Base-by-base conservation (phyloP, 2,329 filamentous ascomycete species). In the Ophiostoma sp. region DNA sequence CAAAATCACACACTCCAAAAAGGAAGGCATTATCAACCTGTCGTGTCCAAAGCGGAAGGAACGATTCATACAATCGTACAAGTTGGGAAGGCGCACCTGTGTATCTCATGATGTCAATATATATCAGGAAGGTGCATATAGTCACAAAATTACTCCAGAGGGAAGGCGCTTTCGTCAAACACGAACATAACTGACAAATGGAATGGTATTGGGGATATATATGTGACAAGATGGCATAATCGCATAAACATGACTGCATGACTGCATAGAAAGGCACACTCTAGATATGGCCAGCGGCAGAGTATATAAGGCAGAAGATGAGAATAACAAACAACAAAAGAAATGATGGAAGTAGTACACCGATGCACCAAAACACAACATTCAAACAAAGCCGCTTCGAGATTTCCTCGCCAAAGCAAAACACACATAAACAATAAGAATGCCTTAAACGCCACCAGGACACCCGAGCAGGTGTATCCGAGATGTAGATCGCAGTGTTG, bases 201-300 rank as follows among this genome's bases (percentile, higher is more conserved):
- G 48, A 39, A 52, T 60, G 48, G 35, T 52, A 68, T 39, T 41
- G 33, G 48, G 67, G 36, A 68, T 33, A 65, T 31, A 36, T 39
- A 65, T 64, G 23, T 15, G 33, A 20, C 33, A 64, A 39, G 36
- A 39, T 39, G 35, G n/a, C 62, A 65, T 65, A 35, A 65, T 62
- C 15, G 62, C 33, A 65, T 65, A 65, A 39, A 39, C 20, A 65
- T 62, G 57, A 62, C 3, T 17, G 27, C 54, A 60, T 60, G 62
- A 65, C 62, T 39, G 17, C 62, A 65, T 23, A 65, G n/a, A 39
- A 7, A n/a, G 31, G 13, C 20, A 65, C 10, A 20, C 62, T 65
- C 20, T 35, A 1, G 8, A 65, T 39, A 13, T 23, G 36, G 15
- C 31, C 41, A 11, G 60, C 20, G 67, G 57, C 20, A 17, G 17